Percentiles rank a stretch among this genome's conserved stretches.
These are phyloP conservation scores for Diaporthe sp. DNA, from an alignment of 2,329 filamentous ascomycete genomes.

Conservation along the genomic window DNA sequence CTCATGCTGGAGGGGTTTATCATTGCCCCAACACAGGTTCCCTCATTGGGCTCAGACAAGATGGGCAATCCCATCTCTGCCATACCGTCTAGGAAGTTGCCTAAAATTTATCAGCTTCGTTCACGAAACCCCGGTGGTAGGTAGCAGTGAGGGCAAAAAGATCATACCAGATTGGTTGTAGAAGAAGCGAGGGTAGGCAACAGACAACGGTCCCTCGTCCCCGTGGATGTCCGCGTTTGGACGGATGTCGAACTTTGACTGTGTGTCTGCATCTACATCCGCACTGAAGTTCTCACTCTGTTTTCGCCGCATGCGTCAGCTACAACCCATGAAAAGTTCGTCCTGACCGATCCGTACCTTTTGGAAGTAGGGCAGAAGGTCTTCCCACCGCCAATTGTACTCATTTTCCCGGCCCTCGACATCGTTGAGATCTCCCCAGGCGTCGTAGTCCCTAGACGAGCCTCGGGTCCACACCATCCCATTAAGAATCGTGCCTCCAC, in stretches of 20 bases:
- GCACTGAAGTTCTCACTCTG: slow-evolving; percentile 54
- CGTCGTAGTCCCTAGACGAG: slow-evolving; percentile 55
- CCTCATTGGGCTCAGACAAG: slow-evolving; percentile 52
- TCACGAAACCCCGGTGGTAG: background rate
- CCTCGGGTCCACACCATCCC: slow-evolving; percentile 57
- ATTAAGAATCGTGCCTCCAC: slow-evolving; percentile 56
- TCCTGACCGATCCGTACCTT: slow-evolving; percentile 51
- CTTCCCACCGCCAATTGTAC: slow-evolving; percentile 55
- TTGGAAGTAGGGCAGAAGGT: slow-evolving; percentile 61
- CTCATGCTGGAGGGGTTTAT: slow-evolving; percentile 54
- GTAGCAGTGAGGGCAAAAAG: background rate
- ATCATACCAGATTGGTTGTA: slow-evolving; percentile 55
- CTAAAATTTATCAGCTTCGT: slow-evolving; percentile 43
- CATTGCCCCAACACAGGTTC: slow-evolving; percentile 51
- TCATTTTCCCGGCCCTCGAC: slow-evolving; percentile 41
- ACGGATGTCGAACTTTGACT: slow-evolving; percentile 44
- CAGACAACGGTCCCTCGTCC: slow-evolving; percentile 51
- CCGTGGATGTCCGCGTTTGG: slow-evolving; percentile 50
- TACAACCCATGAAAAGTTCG: fast-evolving
- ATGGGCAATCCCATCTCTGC: slow-evolving; percentile 52
- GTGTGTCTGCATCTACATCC: slow-evolving; percentile 42
- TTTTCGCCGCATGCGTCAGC: background rate
- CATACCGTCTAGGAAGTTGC: slow-evolving; percentile 53
- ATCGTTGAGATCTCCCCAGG: slow-evolving; percentile 57
- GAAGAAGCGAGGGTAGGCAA: slow-evolving; percentile 53